phyloP scores from a whole-genome alignment of 2,329 filamentous ascomycete genomes.

The Calonectria hongkongensis region DNA sequence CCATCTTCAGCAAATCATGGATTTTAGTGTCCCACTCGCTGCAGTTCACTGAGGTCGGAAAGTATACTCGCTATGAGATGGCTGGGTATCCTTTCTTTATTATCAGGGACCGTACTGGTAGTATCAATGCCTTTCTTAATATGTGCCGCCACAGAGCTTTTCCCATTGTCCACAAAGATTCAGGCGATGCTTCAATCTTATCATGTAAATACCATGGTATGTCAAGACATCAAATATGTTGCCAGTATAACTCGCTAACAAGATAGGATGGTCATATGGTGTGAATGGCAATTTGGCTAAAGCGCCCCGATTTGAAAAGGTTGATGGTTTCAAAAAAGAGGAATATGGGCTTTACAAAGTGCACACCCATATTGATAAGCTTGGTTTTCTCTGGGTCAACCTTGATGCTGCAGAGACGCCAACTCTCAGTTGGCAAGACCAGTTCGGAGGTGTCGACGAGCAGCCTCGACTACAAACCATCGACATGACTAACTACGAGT shows the following conservation, averaged over 20 bases:
- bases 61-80: conserved; percentile 72
- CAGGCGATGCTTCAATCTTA: conserved; percentile 70
- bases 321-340: conserved; percentile 72
- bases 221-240: neutral
- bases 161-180: conserved; percentile 70
- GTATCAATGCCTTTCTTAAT: conserved; percentile 76
- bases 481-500: conserved; percentile 69
- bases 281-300: conserved; percentile 74
- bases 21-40: conserved; percentile 71
- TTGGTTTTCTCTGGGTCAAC: conserved; percentile 75
- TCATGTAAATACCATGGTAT: conserved; percentile 75
- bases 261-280: conserved; percentile 71
- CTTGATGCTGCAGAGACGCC: conserved; percentile 65
- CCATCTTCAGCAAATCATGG: conserved; percentile 74
- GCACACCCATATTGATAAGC: conserved; percentile 69
- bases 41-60: conserved; percentile 69
- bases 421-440: conserved; percentile 68
- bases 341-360: conserved; percentile 73
- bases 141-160: conserved; percentile 77
- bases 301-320: conserved; percentile 74
- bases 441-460: conserved; percentile 67
- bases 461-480: conserved; percentile 65
- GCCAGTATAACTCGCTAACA: neutral
- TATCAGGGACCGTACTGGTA: conserved; percentile 67
- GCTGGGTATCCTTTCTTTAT: conserved; percentile 75